phyloP scores from a whole-genome alignment of 2,329 filamentous ascomycete genomes.

The Fusarium beomiforme region DNA sequence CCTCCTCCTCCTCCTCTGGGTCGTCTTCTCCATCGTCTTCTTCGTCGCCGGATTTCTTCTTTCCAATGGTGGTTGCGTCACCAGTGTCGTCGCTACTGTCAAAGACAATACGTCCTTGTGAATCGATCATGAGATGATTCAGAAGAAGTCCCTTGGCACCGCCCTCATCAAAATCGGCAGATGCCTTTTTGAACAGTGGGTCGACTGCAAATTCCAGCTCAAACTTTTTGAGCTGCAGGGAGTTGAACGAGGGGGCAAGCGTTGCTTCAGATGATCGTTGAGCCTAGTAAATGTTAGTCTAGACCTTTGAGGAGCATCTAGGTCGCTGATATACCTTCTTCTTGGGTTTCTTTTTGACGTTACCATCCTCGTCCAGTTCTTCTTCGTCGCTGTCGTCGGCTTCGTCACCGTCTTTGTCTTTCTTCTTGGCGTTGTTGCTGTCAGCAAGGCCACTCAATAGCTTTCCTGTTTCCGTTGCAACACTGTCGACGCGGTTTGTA shows the following conservation, averaged over 20 bases:
- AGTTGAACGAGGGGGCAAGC: constrained; percentile 85
- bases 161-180: constrained; percentile 97
- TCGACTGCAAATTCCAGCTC: constrained; percentile 97
- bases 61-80: constrained; percentile 54
- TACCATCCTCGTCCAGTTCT: constrained; percentile 70
- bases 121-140: constrained; percentile 96
- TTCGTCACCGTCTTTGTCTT: constrained; percentile 70
- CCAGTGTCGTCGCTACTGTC: constrained; percentile 92
- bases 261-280: constrained; percentile 92
- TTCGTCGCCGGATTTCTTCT: constrained; percentile 53
- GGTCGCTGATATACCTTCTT: constrained; percentile 70
- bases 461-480: constrained; percentile 96
- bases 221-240: constrained; percentile 94
- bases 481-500: constrained; percentile 96
- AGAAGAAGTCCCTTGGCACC: constrained; percentile 94
- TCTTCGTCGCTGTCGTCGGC: constrained; percentile 75
- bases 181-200: constrained; percentile 98
- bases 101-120: constrained; percentile 92
- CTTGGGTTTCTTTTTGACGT: constrained; percentile 70
- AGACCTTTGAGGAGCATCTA: neutral
- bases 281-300: constrained; percentile 52
- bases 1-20: constrained; percentile 37
- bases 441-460: constrained; percentile 93
- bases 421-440: constrained; percentile 81
- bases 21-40: constrained; percentile 53